phyloP scores from a whole-genome alignment of 768 basidiomycete genomes.

The Calocybe indica region DNA sequence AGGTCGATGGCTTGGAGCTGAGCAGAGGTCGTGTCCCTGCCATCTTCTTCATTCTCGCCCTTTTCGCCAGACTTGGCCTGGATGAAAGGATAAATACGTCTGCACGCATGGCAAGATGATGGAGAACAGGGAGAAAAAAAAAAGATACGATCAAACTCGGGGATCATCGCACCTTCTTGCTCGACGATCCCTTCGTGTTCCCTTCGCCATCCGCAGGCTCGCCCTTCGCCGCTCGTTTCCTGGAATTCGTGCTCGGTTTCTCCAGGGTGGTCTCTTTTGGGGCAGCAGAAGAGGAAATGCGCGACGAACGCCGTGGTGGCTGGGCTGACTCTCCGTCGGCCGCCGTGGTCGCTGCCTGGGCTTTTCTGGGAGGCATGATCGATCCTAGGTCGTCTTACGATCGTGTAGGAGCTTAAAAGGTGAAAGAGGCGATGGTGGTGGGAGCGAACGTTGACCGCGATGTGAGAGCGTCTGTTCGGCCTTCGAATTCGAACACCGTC shows the following conservation, averaged over 20 bases:
- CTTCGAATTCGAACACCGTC: too few species aligned
- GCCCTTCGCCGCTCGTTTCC: conserved; percentile 2
- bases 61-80: conserved; percentile 29
- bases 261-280: too few species aligned
- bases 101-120: too few species aligned
- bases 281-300: not conserved
- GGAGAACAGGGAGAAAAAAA: conserved; percentile 3
- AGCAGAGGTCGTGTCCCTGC: conserved; percentile 12
- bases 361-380: not conserved
- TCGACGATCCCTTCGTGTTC: conserved; percentile 24
- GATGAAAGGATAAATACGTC: conserved; percentile 5
- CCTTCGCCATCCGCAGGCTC: conserved; percentile 24
- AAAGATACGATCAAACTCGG: conserved; percentile 5
- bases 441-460: too few species aligned
- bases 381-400: not conserved
- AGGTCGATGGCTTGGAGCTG: conserved; percentile 46
- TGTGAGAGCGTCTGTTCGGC: too few species aligned
- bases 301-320: conserved; percentile 1
- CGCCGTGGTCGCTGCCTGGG: not conserved
- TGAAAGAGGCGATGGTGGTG: too few species aligned
- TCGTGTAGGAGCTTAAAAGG: too few species aligned
- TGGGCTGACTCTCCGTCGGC: not conserved
- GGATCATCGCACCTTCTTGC: conserved; percentile 31
- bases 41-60: conserved; percentile 18
- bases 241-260: not conserved